Percentiles rank a stretch among this genome's conserved stretches.
Evolutionary conservation across 495 filamentous ascomycete species (phyloP).

Genomic region (Aspergillus nanangensis): DNA sequence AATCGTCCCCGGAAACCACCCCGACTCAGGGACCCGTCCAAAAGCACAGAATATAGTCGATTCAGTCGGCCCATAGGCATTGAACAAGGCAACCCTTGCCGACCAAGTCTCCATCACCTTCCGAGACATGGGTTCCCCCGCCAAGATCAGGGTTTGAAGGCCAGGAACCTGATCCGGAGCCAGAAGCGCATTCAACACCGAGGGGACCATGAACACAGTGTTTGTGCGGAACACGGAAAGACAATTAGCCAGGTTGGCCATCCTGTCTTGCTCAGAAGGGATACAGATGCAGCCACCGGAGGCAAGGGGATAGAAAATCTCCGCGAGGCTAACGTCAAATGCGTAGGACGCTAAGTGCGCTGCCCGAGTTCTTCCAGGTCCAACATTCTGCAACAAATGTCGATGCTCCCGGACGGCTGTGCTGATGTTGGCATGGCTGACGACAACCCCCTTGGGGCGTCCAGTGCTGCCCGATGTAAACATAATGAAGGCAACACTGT

Average conservation of each 20-base stretch:
- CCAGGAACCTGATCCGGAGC: conserved; percentile 23
- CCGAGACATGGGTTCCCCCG: conserved; percentile 37
- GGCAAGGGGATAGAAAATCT: conserved; percentile 34
- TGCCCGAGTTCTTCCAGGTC: conserved; percentile 11
- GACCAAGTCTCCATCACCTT: conserved; percentile 40
- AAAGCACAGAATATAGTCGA: not conserved
- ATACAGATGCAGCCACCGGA: conserved; percentile 35
- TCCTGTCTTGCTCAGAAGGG: conserved; percentile 16
- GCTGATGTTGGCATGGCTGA: conserved; percentile 32
- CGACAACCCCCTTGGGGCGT: conserved; percentile 36
- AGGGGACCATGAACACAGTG: conserved; percentile 29
- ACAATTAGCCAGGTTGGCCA: conserved; percentile 17
- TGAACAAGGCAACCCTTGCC: conserved; percentile 31
- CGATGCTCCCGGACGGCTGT: conserved; percentile 7
- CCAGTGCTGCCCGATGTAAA: conserved; percentile 32
- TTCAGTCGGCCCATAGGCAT: not conserved
- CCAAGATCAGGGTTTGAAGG: conserved; percentile 27
- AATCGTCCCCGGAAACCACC: not conserved
- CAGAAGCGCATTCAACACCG: conserved; percentile 24
- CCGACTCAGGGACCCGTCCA: too few relatives aligned
- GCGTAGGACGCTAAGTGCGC: conserved; percentile 36
- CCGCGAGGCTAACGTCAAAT: conserved; percentile 32
- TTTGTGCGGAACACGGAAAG: conserved; percentile 13
- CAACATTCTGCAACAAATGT: not conserved
- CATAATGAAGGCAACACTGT: conserved; percentile 25